Evolutionary conservation across 768 basidiomycete species (phyloP), one percentile per base, ranked within the genome.

Genomic region (Pleurotus tuber-regium): DNA sequence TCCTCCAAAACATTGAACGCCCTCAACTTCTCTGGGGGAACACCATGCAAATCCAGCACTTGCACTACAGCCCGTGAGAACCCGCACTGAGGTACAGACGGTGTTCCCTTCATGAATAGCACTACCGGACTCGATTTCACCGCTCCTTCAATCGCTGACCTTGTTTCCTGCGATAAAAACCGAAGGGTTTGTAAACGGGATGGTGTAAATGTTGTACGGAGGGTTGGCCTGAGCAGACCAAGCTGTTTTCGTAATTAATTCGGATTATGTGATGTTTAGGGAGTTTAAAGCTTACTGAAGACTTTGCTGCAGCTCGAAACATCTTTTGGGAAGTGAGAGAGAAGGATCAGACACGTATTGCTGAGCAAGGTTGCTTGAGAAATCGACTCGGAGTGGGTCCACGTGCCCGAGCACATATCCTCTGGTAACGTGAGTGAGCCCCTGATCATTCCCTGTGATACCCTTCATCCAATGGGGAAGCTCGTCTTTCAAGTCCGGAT

Each of bases 81-180:
- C 10, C 96, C 96, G 55, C 96, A 98, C 60, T 93, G 85, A 1
- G 96, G 96, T 4, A 75, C 64, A 19, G 84, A 77, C 0, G 90
- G 92, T 12, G 88, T 92, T 8, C 97, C 97, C 66, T 99, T 99
- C 96, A 99, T 98, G 74, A 99, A 98, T 4, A 98, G 74, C 1
- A 99, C 97, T 4, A 98, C 79, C 0, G 94, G 94, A 38, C 80
- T 82, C 1, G 78, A 71, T 6, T 76, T 69, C 23, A 98, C 79
- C 2, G 94, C 93, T 58, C 82, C 67, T 63, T 88, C 79, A n/a
- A 92, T 82, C 59, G 78, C 70, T 9, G 74, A 59, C 18, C 86
- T 80, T 4, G 79, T 72, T 53, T 89, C 81, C 26, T 83, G 75
- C 3, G 83, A 81, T 41, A 92, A 73, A 57, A 75, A 78, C 23